phyloP scores from a whole-genome alignment of 768 basidiomycete genomes.

The Plicaturopsis crispa region DNA sequence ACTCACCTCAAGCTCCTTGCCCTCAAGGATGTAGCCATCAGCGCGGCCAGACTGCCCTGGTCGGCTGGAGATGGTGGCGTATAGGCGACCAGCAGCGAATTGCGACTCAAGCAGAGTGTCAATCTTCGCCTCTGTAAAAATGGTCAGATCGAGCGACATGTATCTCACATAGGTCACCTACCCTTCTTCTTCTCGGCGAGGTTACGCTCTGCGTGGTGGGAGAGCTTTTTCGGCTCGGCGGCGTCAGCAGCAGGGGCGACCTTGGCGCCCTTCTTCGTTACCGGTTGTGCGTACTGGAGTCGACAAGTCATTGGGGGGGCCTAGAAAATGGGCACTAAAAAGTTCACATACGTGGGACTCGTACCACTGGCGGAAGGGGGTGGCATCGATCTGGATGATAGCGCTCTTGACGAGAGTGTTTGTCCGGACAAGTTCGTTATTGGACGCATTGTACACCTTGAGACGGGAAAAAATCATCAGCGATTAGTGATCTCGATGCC shows the following conservation, averaged over 20 bases:
- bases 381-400: slow-evolving; percentile 96
- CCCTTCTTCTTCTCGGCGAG: slow-evolving; percentile 90
- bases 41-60: slow-evolving; percentile 96
- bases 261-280: slow-evolving; percentile 84
- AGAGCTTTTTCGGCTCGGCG: slow-evolving; percentile 69
- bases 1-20: slow-evolving; percentile 93
- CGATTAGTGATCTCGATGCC: neutral
- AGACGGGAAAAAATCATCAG: slow-evolving; percentile 4
- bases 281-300: slow-evolving; percentile 84
- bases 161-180: slow-evolving; percentile 19
- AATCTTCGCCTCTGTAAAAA: slow-evolving; percentile 70
- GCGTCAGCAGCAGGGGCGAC: slow-evolving; percentile 35
- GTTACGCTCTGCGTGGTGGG: slow-evolving; percentile 83
- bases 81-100: slow-evolving; percentile 92
- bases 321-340: slow-evolving; percentile 1
- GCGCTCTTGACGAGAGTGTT: slow-evolving; percentile 98
- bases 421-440: slow-evolving; percentile 99
- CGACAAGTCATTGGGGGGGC: slow-evolving; percentile 4
- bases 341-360: slow-evolving; percentile 80
- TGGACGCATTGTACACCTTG: slow-evolving; percentile 97
- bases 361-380: slow-evolving; percentile 99
- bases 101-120: slow-evolving; percentile 85
- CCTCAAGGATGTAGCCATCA: slow-evolving; percentile 97
- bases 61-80: slow-evolving; percentile 88
- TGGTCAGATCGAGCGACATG: slow-evolving; percentile 2